Conservation (phyloP, 345 rosid species). For the Acer yangbiense region DNA sequence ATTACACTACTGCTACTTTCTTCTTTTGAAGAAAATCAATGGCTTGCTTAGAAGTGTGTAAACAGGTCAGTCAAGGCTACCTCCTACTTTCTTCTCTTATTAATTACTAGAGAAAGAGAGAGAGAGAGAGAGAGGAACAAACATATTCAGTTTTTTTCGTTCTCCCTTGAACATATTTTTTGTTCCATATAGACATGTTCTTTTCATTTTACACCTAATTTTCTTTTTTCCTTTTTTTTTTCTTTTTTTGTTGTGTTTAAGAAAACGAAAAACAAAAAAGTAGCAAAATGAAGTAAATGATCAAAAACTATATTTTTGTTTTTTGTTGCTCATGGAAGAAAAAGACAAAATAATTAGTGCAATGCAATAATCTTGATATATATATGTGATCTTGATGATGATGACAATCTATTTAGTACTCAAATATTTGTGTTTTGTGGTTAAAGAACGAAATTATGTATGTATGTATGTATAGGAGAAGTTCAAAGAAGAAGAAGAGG, state of each 20-base stretch:
- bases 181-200: not conserved
- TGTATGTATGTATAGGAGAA: slow-evolving; percentile 29
- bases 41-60: slow-evolving; percentile 59
- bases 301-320: no score
- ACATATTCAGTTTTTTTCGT: not conserved
- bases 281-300: no score
- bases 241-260: not conserved
- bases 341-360: slow-evolving; percentile 6
- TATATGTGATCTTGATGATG: no score
- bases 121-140: no score
- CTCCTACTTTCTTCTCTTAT: not conserved
- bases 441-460: not conserved
- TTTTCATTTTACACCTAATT: not conserved
- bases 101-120: no score
- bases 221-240: not conserved
- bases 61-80: slow-evolving; percentile 45
- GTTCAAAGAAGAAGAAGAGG: slow-evolving; percentile 41
- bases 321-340: slow-evolving; percentile 1
- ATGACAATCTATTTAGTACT: no score
- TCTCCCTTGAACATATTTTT: not conserved
- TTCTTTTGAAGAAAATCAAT: slow-evolving; percentile 26
- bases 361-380: slow-evolving; percentile 3
- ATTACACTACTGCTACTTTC: not conserved
- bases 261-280: no score
- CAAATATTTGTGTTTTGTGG: not conserved